Conservation (phyloP, 2,329 filamentous ascomycete genomes). For the Sporothrix phasma region DNA sequence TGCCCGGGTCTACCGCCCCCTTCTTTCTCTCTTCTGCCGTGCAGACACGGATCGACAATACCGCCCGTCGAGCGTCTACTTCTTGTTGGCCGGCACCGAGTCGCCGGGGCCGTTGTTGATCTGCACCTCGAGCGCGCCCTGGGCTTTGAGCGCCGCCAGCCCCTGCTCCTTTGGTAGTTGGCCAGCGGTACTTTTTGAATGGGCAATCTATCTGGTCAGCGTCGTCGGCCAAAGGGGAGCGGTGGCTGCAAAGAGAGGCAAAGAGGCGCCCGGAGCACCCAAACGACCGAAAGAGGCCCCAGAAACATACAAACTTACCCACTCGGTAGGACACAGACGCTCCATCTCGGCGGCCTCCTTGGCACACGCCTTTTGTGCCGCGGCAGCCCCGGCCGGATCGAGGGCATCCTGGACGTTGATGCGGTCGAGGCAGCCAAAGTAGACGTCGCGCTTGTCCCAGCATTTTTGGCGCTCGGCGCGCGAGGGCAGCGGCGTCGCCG, state of each 20-base stretch:
- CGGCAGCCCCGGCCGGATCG: conserved; percentile 33
- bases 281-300: background rate
- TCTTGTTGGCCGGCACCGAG: conserved; percentile 6
- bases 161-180: conserved; percentile 75
- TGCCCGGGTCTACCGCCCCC: background rate
- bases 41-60: no score
- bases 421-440: conserved; percentile 79
- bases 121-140: conserved; percentile 56
- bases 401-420: conserved; percentile 65
- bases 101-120: conserved; percentile 20
- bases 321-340: conserved; percentile 75
- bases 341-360: conserved; percentile 53
- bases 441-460: conserved; percentile 82
- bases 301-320: conserved; percentile 60
- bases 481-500: conserved; percentile 65
- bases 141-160: conserved; percentile 61
- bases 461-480: conserved; percentile 71
- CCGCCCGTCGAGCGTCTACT: no score
- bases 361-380: conserved; percentile 32
- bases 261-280: no score
- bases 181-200: conserved; percentile 94
- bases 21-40: no score
- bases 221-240: background rate
- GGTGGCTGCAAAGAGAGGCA: background rate
- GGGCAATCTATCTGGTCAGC: conserved; percentile 61